Conservation (phyloP, 163 green algal genomes). For the Scenedesmus sp. region DNA sequence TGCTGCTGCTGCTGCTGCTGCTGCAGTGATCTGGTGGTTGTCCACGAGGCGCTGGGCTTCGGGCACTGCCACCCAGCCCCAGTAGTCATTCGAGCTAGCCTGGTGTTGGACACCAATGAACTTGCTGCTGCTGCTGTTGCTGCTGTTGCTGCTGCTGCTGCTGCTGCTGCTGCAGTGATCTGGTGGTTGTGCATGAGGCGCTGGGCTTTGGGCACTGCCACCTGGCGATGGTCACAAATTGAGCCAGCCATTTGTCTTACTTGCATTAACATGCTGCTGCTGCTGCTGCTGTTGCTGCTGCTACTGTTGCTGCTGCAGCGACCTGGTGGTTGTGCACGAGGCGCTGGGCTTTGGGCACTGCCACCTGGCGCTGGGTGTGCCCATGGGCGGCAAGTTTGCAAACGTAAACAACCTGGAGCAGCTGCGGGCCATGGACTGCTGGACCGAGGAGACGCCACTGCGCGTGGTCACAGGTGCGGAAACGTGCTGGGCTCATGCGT, state of each 20-base stretch:
- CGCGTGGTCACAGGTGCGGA: conserved; percentile 65
- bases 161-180: conserved; percentile 61
- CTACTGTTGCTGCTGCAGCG: conserved; percentile 37
- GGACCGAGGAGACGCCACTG: conserved; percentile 66
- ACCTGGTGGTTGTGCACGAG: conserved; percentile 96
- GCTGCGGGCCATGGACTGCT: conserved; percentile 68
- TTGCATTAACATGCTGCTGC: background rate
- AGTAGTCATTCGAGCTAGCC: too few species aligned
- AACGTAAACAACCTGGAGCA: conserved; percentile 80
- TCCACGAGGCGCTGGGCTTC: conserved; percentile 96
- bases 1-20: too few species aligned
- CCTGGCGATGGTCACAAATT: conserved; percentile 81
- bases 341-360: conserved; percentile 95
- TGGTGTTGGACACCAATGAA: too few species aligned
- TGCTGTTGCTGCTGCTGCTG: background rate
- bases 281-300: background rate
- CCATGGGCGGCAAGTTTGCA: conserved; percentile 75
- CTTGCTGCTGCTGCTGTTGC: too few species aligned
- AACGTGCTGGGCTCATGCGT: background rate
- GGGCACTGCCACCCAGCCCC: conserved; percentile 78
- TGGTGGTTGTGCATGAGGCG: conserved; percentile 95
- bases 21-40: conserved; percentile 84
- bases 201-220: conserved; percentile 97
- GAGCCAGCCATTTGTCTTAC: background rate
- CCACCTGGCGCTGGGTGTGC: conserved; percentile 95